phyloP scores from a whole-genome alignment of 1,284 basidiomycete species.

The Gymnopus androsaceus region DNA sequence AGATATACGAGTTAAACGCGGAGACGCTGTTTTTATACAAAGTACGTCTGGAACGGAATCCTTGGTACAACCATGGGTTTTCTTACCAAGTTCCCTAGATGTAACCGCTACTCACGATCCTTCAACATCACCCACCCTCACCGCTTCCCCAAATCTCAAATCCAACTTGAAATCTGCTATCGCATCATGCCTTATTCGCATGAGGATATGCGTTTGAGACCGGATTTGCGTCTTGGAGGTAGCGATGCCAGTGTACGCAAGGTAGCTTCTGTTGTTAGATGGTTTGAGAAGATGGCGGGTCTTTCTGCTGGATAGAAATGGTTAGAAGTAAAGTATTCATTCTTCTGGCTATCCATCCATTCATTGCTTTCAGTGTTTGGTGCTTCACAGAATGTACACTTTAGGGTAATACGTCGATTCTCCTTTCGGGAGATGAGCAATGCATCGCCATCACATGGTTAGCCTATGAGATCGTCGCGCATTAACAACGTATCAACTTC shows the following conservation, averaged over 20 bases:
- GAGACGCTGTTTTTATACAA: constrained; percentile 68
- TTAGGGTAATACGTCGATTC: no score
- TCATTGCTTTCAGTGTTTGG: no score
- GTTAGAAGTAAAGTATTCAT: not conserved
- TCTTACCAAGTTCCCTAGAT: constrained; percentile 36
- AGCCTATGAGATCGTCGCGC: no score
- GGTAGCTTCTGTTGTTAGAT: constrained; percentile 63
- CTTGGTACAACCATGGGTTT: not conserved
- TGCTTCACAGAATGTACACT: no score
- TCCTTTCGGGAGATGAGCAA: no score
- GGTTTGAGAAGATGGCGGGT: constrained; percentile 72
- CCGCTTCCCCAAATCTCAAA: constrained; percentile 64
- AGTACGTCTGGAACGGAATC: constrained; percentile 55
- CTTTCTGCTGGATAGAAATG: not conserved
- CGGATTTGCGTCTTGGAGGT: constrained; percentile 68
- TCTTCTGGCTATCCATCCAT: no score
- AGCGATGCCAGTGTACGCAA: constrained; percentile 69
- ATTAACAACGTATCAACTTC: no score
- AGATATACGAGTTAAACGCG: constrained; percentile 51
- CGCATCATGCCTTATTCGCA: constrained; percentile 67
- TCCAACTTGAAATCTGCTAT: constrained; percentile 70
- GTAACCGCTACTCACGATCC: constrained; percentile 48
- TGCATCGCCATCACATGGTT: no score
- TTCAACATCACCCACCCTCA: constrained; percentile 45
- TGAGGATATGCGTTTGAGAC: constrained; percentile 62